Base-by-base conservation (phyloP, 1,139 yeast genomes). In the Pichia sp. region DNA sequence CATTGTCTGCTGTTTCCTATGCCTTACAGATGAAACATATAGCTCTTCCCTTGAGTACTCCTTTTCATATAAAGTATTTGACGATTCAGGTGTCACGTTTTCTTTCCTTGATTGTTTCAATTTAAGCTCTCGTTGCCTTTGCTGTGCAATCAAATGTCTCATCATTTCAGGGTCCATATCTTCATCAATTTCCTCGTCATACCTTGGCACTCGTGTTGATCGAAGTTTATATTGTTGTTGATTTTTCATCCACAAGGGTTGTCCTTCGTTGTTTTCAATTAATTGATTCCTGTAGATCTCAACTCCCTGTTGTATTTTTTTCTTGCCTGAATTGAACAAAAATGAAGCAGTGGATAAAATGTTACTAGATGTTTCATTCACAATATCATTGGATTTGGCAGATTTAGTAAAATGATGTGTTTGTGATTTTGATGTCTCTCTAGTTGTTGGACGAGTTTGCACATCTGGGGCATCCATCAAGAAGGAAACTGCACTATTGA, bases 191-290 rank as follows among this genome's bases (percentile, higher is more conserved):
- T 25, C 32, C 6, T 32, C 33, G 11, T 37, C 14, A 22, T 21
- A 24, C 9, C 17, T 12, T 2, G 71, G 72, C 11, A 62, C 59
- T 28, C 51, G 51, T 43, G 59, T 64, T 31, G 68, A 64, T 39
- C 69, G 71, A 1, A 56, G 55, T 44, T 70, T 74, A 55, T 75
- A 72, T 52, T 56, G 67, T 35, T 62, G 69, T 53, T 73, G 79
- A 47, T 74, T 71, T 44, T 68, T 70, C 91, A 85, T 81, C 95
- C 95, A 85, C 3, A 82, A 78, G 0, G 95, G 95, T 46, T 72
- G 63, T 14, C 73, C 72, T 41, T 69, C 69, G 37, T 58, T 59
- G n/a, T 51, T 53, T 26, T 52, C 53, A 40, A 52, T 47, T 40
- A 53, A 56, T 32, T 56, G 63, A 32, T 59, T 64, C 48, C 76